A percentile compares a stretch with the other conserved stretches of the same genome.
Evolutionary conservation across 768 basidiomycete species (phyloP).

Genomic region (Amanita molliuscula): DNA sequence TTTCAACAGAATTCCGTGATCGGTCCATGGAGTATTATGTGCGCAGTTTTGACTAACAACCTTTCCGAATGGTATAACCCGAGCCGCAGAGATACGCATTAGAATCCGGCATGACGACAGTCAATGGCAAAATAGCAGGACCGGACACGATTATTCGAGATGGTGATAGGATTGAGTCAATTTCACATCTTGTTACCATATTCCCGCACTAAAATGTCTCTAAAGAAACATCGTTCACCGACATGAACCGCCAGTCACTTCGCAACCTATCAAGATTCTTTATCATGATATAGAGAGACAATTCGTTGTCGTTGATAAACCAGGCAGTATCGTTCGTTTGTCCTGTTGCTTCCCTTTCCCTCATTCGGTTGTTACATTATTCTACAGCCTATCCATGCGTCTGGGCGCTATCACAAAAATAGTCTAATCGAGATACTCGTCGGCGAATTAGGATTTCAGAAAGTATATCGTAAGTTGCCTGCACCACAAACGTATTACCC

Average conservation of each 20-base stretch:
- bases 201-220: conserved; percentile 1
- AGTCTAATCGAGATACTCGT: conserved; percentile 82
- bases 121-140: conserved; percentile 82
- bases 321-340: conserved; percentile 83
- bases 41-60: conserved; percentile 21
- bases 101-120: conserved; percentile 90
- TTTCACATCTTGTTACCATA: conserved; percentile 9
- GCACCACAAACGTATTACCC: neutral
- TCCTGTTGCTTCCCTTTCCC: conserved; percentile 4
- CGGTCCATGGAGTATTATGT: conserved; percentile 95
- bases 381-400: conserved; percentile 78
- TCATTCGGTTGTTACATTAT: conserved; percentile 7
- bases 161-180: conserved; percentile 83
- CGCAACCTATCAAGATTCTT: conserved; percentile 71
- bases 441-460: conserved; percentile 71
- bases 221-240: conserved; percentile 83
- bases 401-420: conserved; percentile 84
- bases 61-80: neutral
- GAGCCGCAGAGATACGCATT: conserved; percentile 38
- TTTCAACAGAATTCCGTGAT: conserved; percentile 91
- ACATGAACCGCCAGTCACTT: conserved; percentile 95
- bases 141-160: conserved; percentile 73
- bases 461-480: conserved; percentile 62
- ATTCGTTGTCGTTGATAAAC: conserved; percentile 93
- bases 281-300: conserved; percentile 68